phyloP scores from a whole-genome alignment of 192 early-diverging fungal species.

The Backusella circina region DNA sequence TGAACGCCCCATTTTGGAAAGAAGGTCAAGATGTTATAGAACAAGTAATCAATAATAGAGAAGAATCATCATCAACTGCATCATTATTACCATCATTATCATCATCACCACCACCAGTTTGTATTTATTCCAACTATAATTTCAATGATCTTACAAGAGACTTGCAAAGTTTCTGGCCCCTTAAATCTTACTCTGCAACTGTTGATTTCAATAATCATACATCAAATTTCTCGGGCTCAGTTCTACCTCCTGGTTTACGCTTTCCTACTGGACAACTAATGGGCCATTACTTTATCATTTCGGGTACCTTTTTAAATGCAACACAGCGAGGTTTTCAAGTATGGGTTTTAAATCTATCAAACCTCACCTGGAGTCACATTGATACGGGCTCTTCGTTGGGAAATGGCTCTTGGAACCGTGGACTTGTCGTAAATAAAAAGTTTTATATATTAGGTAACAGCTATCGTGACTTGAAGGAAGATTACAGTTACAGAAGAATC shows the following conservation, averaged over 20 bases:
- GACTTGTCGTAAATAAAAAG: constrained; percentile 58
- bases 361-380: constrained; percentile 62
- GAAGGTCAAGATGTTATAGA: not conserved
- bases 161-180: constrained; percentile 64
- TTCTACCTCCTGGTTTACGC: constrained; percentile 68
- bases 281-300: constrained; percentile 64
- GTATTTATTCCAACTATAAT: constrained; percentile 83
- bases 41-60: constrained; percentile 16
- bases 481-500: constrained; percentile 73
- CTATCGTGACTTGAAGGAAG: constrained; percentile 64
- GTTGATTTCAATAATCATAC: constrained; percentile 64
- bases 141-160: constrained; percentile 73
- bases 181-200: constrained; percentile 24
- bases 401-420: constrained; percentile 77
- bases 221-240: constrained; percentile 51
- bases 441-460: constrained; percentile 73
- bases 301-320: constrained; percentile 70
- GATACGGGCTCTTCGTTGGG: constrained; percentile 63
- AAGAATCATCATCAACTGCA: constrained; percentile 35
- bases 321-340: constrained; percentile 63
- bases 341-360: constrained; percentile 64
- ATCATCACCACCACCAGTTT: constrained; percentile 36
- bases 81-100: constrained; percentile 24
- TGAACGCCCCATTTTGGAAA: constrained; percentile 5
- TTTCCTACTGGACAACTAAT: constrained; percentile 73